Base-by-base conservation (phyloP, 345 rosid genomes). In the Reutealis trisperma region DNA sequence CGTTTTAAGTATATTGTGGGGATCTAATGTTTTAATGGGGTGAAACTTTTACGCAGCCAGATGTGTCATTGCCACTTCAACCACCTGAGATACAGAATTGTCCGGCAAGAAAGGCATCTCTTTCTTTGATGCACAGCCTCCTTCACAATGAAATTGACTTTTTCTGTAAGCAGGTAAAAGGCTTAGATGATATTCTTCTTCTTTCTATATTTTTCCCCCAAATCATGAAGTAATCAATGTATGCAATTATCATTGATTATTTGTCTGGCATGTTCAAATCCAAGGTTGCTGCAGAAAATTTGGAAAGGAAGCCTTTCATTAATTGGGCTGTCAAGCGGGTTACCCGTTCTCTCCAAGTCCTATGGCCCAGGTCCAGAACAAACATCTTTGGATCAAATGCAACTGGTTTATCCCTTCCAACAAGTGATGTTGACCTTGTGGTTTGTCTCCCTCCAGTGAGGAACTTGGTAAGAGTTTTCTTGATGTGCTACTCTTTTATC, bases 361-460 rank as follows among this genome's bases (percentile, higher is more conserved):
- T 95, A 62, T 95, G 99, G 99, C 99, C 99, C 68, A 85, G 99
- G 87, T 95, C 99, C 61, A 88, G 99, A 78, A 92, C 97, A 41
- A 90, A 90, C 73, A 83, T 95, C 57, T 95, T 89, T 87, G 99
- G 99, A 82, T 95, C 99, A 79, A 89, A 86, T 89, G 95, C 98
- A 60, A 95, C 96, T 71, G 99, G 99, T 70, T 83, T 95, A 87
- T 86, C 99, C 71, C 97, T 95, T 80, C 99, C 97, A 72, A 87
- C 97, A 57, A 95, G 99, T 84, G 99, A 95, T 84, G 99, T 95
- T 79, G 99, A 95, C 86, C 99, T 95, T 83, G 99, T 95, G 77
- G 96, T 95, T 86, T 88, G 89, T 85, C 96, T 95, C 73, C 99
- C 99, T 81, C 98, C 99, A 75, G 99, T 93, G 78, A 95, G 99